These are phyloP conservation scores for Betula pendula DNA, from an alignment of 306 rosid species.

Conservation along the genomic window DNA sequence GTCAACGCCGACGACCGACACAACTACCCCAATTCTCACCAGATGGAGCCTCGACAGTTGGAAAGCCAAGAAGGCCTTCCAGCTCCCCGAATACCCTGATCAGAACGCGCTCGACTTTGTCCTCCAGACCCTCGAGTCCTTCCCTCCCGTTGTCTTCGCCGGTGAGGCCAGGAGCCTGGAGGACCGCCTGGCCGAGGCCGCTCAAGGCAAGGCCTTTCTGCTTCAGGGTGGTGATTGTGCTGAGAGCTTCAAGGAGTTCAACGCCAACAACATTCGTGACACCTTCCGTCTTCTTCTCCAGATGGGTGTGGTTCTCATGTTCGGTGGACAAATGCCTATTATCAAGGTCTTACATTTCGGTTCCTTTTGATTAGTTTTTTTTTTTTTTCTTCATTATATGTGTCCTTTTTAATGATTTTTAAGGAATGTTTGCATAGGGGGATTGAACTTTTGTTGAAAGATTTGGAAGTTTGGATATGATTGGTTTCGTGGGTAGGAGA, in stretches of 20 bases:
- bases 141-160: constrained; percentile 48
- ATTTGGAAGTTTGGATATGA: background rate
- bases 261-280: constrained; percentile 47
- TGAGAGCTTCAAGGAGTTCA: constrained; percentile 50
- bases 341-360: constrained; percentile 31
- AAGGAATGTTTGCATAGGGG: background rate
- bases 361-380: background rate
- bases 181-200: constrained; percentile 42
- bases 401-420: background rate
- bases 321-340: constrained; percentile 48
- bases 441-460: background rate
- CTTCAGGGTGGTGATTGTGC: constrained; percentile 54
- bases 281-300: constrained; percentile 44
- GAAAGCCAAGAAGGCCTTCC: constrained; percentile 40
- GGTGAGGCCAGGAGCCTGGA: constrained; percentile 45
- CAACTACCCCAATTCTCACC: constrained; percentile 6
- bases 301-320: constrained; percentile 47
- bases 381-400: background rate
- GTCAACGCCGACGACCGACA: background rate
- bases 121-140: constrained; percentile 38
- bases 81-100: constrained; percentile 44
- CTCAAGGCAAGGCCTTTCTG: constrained; percentile 41
- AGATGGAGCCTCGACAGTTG: constrained; percentile 40
- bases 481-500: no score
- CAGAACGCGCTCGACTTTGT: constrained; percentile 27